phyloP scores from a whole-genome alignment of 2,329 filamentous ascomycete species.

The Cucurbitaria berberidis region DNA sequence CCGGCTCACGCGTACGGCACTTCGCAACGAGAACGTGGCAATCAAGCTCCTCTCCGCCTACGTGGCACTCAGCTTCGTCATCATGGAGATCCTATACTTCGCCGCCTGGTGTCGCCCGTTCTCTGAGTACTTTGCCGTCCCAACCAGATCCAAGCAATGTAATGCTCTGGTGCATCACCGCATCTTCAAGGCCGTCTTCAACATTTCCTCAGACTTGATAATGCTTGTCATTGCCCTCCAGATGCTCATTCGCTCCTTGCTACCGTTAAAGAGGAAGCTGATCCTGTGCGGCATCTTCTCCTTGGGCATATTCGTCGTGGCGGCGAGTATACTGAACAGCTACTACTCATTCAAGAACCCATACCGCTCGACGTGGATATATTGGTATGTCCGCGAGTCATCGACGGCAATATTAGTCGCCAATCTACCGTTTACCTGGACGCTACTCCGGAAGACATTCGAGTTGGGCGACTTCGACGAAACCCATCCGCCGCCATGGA shows the following conservation, averaged over 20 bases:
- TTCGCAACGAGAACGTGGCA: constrained; percentile 33
- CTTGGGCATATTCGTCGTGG: constrained; percentile 59
- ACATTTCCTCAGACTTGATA: constrained; percentile 55
- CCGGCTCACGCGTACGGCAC: constrained; percentile 52
- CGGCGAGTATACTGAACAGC: constrained; percentile 58
- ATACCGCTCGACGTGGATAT: constrained; percentile 36
- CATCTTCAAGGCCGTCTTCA: constrained; percentile 51
- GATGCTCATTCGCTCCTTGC: constrained; percentile 52
- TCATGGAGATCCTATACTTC: constrained; percentile 58
- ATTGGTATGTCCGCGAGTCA: constrained; percentile 42
- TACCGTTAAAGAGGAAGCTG: constrained; percentile 58
- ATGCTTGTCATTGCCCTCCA: constrained; percentile 55
- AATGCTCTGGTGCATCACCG: constrained; percentile 44
- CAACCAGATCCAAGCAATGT: constrained; percentile 47
- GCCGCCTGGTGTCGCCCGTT: constrained; percentile 63
- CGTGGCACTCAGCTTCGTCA: constrained; percentile 55
- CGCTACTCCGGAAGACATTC: constrained; percentile 58
- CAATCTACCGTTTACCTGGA: constrained; percentile 60
- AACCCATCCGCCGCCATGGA: constrained; percentile 34
- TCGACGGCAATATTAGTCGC: constrained; percentile 52
- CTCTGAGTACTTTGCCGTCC: constrained; percentile 59
- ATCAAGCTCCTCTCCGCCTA: constrained; percentile 57
- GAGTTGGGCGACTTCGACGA: constrained; percentile 43
- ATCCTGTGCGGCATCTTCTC: constrained; percentile 64
- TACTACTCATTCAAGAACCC: constrained; percentile 47